Percentiles rank a stretch among this genome's conserved stretches.
phyloP scores from a whole-genome alignment of 2,329 filamentous ascomycete genomes.

The Colletotrichum phormii region DNA sequence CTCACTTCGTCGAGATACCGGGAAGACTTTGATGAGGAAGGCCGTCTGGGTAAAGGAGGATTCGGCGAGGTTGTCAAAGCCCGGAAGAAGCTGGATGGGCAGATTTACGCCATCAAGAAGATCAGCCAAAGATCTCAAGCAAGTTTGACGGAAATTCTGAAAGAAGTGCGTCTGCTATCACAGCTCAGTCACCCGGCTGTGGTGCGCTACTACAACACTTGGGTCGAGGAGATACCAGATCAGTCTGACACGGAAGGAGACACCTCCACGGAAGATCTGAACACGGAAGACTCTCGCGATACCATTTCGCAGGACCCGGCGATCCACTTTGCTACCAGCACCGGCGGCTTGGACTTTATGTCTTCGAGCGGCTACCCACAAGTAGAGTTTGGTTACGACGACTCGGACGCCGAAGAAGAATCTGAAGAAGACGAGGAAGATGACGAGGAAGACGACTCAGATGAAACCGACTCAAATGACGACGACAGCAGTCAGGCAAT shows the following conservation, averaged over 20 bases:
- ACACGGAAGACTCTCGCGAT: conserved; percentile 51
- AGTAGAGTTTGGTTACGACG: conserved; percentile 81
- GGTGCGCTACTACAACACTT: conserved; percentile 94
- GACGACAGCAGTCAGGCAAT: conserved; percentile 44
- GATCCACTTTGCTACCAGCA: conserved; percentile 76
- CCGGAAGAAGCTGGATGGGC: conserved; percentile 88
- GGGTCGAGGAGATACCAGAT: conserved; percentile 81
- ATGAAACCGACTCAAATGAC: conserved; percentile 52
- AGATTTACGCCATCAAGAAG: conserved; percentile 97
- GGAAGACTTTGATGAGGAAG: conserved; percentile 91
- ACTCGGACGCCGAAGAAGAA: conserved; percentile 53
- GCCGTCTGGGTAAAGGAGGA: conserved; percentile 89
- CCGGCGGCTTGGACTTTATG: conserved; percentile 90
- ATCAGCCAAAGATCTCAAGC: conserved; percentile 85
- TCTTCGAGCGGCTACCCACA: conserved; percentile 84
- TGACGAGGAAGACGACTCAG: conserved; percentile 54
- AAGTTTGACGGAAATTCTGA: conserved; percentile 84
- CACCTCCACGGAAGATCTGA: conserved; percentile 59
- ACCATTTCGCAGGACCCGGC: conserved; percentile 55
- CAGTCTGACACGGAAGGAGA: conserved; percentile 67
- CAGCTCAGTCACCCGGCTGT: conserved; percentile 88
- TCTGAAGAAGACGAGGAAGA: conserved; percentile 50
- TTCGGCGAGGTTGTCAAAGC: conserved; percentile 98
- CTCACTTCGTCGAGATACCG: conserved; percentile 78
- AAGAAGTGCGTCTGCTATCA: conserved; percentile 90